Evolutionary conservation across 2,329 filamentous ascomycete species (phyloP).

Genomic region (Fusarium odoratissimum): DNA sequence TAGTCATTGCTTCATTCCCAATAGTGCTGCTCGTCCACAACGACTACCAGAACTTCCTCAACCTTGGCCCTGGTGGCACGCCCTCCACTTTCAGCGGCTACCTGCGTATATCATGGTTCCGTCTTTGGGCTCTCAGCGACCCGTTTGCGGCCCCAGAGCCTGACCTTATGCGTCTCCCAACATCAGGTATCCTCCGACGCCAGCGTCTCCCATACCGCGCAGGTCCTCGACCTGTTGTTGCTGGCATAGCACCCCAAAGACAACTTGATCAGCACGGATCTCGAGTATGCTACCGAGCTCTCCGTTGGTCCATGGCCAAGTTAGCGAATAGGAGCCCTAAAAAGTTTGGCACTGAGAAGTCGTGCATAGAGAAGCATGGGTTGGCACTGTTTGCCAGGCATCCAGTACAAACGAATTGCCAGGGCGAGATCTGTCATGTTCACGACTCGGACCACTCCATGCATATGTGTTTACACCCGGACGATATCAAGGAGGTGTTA

Average conservation of each 20-base stretch:
- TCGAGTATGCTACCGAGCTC: slow-evolving; percentile 62
- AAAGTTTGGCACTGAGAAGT: slow-evolving; percentile 70
- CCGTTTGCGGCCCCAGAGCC: slow-evolving; percentile 71
- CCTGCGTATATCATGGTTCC: slow-evolving; percentile 76
- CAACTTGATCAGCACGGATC: slow-evolving; percentile 77
- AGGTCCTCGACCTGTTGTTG: slow-evolving; percentile 74
- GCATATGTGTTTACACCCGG: slow-evolving; percentile 83
- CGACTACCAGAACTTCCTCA: slow-evolving; percentile 81
- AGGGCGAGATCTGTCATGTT: slow-evolving; percentile 85
- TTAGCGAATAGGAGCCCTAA: slow-evolving; percentile 61
- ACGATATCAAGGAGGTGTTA: slow-evolving; percentile 78
- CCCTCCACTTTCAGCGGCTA: slow-evolving; percentile 80
- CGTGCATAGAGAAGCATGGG: slow-evolving; percentile 85
- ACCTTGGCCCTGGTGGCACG: slow-evolving; percentile 83
- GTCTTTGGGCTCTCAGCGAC: slow-evolving; percentile 76
- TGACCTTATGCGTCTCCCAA: slow-evolving; percentile 63
- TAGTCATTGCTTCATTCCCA: slow-evolving; percentile 63
- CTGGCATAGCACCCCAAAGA: slow-evolving; percentile 83
- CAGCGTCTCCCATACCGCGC: slow-evolving; percentile 68
- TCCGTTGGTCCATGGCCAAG: slow-evolving; percentile 64
- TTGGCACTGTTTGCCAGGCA: slow-evolving; percentile 77
- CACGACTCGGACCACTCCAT: slow-evolving; percentile 81
- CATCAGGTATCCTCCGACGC: slow-evolving; percentile 67
- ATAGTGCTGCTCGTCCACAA: slow-evolving; percentile 66
- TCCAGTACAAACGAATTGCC: slow-evolving; percentile 75